Evolutionary conservation across 192 early-diverging fungal species (phyloP), one percentile per base, ranked within the genome.

Genomic region (Globomyces pollinis-pini): DNA sequence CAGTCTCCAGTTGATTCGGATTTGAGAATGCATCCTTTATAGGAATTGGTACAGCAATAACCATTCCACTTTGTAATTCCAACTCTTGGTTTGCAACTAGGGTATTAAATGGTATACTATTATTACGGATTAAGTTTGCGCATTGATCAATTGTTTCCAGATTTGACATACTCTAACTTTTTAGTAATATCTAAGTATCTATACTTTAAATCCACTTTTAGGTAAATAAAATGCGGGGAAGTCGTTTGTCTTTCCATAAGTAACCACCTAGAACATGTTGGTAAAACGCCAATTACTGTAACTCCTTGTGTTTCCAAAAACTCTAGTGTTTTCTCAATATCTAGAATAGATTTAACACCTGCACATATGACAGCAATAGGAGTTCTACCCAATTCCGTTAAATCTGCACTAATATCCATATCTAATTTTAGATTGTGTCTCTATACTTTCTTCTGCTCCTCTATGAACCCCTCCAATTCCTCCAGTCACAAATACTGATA

Each of bases 391-490:
- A 98, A 75, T 72, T 96, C 96, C 2, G 84, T 87, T 52, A 98
- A 68, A 77, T 98, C 96, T 1, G 93, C 93, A 52, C 87, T 90
- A 18, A 94, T 71, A 62, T 98, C 96, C 81, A 93, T 77, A 0
- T 86, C 71, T 79, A 32, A 16, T 54, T 52, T 21, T 24, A 5
- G 18, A 35, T 39, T 28, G 32, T 4, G 13, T 47, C 24, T 28
- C 16, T 63, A 57, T 63, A 16, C 42, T 54, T 1, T 81, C 18
- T 67, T 58, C 66, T 13, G 79, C 90, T 7, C 86, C 90, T 7
- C 93, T 81, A 57, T 95, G 92, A 29, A 92, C 93, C 31, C 96
- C 96, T 34, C 96, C 96, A 52, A 98, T 96, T 4, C 94, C 96
- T 16, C 96, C 96, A 3, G 96, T 98, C 6, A 89, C 93, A 80